Base-by-base conservation (phyloP, 768 basidiomycete genomes). In the Rhodosporidiobolus sp. region DNA sequence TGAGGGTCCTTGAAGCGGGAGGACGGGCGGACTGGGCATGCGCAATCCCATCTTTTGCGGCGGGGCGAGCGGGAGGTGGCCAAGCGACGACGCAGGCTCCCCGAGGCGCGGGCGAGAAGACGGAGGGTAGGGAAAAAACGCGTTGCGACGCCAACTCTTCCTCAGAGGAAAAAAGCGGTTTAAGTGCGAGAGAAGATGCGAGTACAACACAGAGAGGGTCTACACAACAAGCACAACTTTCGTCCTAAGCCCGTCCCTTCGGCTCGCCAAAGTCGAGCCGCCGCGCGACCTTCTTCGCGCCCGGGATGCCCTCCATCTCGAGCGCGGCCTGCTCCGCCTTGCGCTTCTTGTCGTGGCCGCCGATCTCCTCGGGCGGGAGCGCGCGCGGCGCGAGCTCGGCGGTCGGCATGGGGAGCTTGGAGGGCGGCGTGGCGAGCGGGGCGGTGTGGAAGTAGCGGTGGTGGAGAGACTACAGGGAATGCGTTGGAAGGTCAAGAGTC, bases 391-490 rank as follows among this genome's bases (percentile, higher is more conserved):
- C 80, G 1, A 83, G 81, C 58, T 83, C 84, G 53, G 81, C 83
- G 20, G 57, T 77, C 73, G 67, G 87, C 82, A 86, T 94, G 0
- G 96, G 96, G 2, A 99, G 85, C 77, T 91, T 90, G 14, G 88
- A 88, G 0, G 93, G 93, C 74, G 91, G 89, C 0, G 94, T 89
- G 0, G 96, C 94, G 11, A 54, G 48, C 1, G 79, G 78, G 7
- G 9, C 4, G 34, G 57, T 49, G 54, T 55, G 86, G 84, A 98
- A 97, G 81, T 95, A 98, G 6, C 90, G 83, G 78, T 98, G 94
- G 59, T 85, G 80, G 24, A 99, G 87, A 16, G 92, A 91, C 92
- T 95, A 75, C 24, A 28, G 11, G 28, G 46, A 17, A 34, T n/a
- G 60, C n/a, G n/a, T n/a, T n/a, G n/a, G n/a, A n/a, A n/a, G n/a